Conservation (phyloP, 257 asterid genomes). For the Ocimum tenuiflorum region DNA sequence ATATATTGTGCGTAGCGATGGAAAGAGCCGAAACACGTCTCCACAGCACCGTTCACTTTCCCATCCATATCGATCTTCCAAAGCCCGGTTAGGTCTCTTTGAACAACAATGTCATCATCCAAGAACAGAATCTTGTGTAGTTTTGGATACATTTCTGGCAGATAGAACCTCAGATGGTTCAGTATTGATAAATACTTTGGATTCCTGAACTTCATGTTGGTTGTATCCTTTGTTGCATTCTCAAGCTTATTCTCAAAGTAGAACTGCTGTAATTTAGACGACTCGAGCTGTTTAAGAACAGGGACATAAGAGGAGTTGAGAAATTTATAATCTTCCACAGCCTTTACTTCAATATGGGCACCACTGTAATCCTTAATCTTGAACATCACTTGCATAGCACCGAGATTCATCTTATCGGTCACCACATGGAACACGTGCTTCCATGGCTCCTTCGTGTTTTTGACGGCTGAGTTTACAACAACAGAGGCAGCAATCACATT, state of each 20-base stretch:
- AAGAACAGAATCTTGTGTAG: constrained; percentile 65
- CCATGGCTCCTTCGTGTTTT: constrained; percentile 58
- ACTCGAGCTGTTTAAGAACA: constrained; percentile 64
- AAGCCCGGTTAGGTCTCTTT: constrained; percentile 62
- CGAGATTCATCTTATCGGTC: constrained; percentile 75
- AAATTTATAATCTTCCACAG: constrained; percentile 68
- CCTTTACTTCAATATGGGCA: constrained; percentile 70
- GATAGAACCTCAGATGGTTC: constrained; percentile 70
- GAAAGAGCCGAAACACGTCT: constrained; percentile 74
- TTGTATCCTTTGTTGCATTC: constrained; percentile 72
- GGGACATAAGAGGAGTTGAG: constrained; percentile 71
- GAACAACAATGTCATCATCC: constrained; percentile 79
- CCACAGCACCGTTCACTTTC: constrained; percentile 78
- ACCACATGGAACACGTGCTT: constrained; percentile 79
- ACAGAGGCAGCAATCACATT: constrained; percentile 78
- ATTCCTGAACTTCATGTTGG: constrained; percentile 75
- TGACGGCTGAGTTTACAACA: constrained; percentile 72
- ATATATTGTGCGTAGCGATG: constrained; percentile 73
- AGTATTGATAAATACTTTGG: constrained; percentile 66
- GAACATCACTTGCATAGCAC: constrained; percentile 76
- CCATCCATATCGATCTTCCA: constrained; percentile 76
- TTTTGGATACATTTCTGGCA: constrained; percentile 76
- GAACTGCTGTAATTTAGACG: constrained; percentile 59
- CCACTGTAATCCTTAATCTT: constrained; percentile 62
- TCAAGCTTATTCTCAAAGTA: constrained; percentile 67